Conservation (phyloP, 2,329 filamentous ascomycete species). For the Apiospora phragmitis region DNA sequence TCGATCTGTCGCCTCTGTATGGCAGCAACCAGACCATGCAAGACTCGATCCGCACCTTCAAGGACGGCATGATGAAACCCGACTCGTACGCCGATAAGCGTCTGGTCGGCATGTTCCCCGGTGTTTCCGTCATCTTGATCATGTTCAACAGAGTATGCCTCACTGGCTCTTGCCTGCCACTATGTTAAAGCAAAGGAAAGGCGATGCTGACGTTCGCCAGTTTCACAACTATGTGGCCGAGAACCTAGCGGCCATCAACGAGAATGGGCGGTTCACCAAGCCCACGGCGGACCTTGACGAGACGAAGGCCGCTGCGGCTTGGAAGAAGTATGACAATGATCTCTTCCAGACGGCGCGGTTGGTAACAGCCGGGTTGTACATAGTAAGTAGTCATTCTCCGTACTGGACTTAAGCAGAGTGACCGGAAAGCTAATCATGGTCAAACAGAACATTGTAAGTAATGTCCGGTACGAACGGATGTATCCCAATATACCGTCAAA, state of each 20-base stretch:
- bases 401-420: conserved; percentile 33
- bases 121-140: conserved; percentile 69
- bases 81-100: conserved; percentile 73
- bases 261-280: conserved; percentile 75
- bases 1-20: conserved; percentile 72
- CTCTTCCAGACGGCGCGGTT: conserved; percentile 77
- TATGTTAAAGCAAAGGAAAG: too few relatives aligned
- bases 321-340: conserved; percentile 74
- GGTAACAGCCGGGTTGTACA: conserved; percentile 74
- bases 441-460: conserved; percentile 1
- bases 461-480: background rate
- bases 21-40: conserved; percentile 68
- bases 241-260: conserved; percentile 81
- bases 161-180: background rate
- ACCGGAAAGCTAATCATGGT: background rate
- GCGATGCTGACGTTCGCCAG: conserved; percentile 41
- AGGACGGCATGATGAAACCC: conserved; percentile 70
- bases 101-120: conserved; percentile 69
- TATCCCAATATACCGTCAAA: background rate
- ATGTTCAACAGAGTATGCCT: conserved; percentile 54
- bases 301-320: conserved; percentile 45
- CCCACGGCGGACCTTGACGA: conserved; percentile 47
- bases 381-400: conserved; percentile 76
- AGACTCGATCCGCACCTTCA: conserved; percentile 67
- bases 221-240: conserved; percentile 88